These are phyloP conservation scores for Hibiscus mutabilis DNA, from an alignment of 345 rosid genomes.

Conservation along the genomic window DNA sequence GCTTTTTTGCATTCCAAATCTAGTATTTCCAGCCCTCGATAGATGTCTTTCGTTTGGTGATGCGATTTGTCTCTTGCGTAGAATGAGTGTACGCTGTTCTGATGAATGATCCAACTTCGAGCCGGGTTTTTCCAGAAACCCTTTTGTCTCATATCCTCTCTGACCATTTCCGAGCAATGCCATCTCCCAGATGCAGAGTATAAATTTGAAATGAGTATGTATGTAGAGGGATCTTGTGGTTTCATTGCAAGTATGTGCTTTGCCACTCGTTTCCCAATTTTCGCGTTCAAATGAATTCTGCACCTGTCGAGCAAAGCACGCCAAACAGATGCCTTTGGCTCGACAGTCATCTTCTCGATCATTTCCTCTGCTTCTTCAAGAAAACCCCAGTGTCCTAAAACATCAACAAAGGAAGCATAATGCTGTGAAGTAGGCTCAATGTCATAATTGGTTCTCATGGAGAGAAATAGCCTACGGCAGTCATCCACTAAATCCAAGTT, in stretches of 20 bases:
- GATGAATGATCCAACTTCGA: conserved; percentile 73
- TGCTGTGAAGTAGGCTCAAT: conserved; percentile 64
- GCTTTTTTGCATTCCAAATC: conserved; percentile 60
- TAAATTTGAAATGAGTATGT: conserved; percentile 62
- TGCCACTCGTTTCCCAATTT: conserved; percentile 45
- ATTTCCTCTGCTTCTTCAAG: conserved; percentile 71
- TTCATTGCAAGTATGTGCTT: conserved; percentile 47
- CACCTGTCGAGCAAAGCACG: conserved; percentile 73
- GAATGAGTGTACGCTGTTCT: conserved; percentile 55
- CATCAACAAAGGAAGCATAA: conserved; percentile 51
- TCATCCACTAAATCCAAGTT: conserved; percentile 39
- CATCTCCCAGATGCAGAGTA: conserved; percentile 88
- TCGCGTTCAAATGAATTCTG: conserved; percentile 51
- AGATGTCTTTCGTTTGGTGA: conserved; percentile 55
- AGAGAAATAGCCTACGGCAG: conserved; percentile 47
- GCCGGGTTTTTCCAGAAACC: conserved; percentile 61
- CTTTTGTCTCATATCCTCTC: conserved; percentile 57
- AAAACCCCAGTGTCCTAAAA: conserved; percentile 68
- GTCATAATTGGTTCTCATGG: conserved; percentile 39
- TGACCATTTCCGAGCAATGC: conserved; percentile 60
- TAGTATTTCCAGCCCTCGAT: conserved; percentile 61
- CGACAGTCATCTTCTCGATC: conserved; percentile 42
- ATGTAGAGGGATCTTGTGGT: conserved; percentile 63
- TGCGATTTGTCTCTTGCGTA: conserved; percentile 62
- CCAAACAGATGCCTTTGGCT: conserved; percentile 51